Conservation (phyloP, 805 yeast species). For the Saturnispora hagleri region DNA sequence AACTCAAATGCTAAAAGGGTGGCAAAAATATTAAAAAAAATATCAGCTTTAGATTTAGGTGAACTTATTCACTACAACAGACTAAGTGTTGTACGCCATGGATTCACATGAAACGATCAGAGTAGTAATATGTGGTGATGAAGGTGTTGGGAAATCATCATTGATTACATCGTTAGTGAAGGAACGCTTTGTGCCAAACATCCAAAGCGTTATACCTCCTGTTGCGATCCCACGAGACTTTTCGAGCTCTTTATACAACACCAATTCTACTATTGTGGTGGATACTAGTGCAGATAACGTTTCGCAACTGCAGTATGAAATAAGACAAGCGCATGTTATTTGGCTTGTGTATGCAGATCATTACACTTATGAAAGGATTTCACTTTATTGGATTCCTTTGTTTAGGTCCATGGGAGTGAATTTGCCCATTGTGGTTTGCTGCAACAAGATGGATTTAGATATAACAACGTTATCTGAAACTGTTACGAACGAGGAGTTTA, state of each 20-base stretch:
- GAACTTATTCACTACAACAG: neutral
- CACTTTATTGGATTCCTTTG: slow-evolving; percentile 91
- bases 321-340: slow-evolving; percentile 80
- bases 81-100: neutral
- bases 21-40: neutral
- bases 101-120: slow-evolving; percentile 43
- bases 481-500: slow-evolving; percentile 64
- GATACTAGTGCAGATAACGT: slow-evolving; percentile 74
- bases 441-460: slow-evolving; percentile 42
- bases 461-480: slow-evolving; percentile 31
- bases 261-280: slow-evolving; percentile 58
- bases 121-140: slow-evolving; percentile 92
- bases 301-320: slow-evolving; percentile 52
- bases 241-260: slow-evolving; percentile 48
- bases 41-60: neutral
- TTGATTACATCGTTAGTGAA: slow-evolving; percentile 73
- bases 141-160: slow-evolving; percentile 78
- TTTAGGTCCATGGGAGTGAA: slow-evolving; percentile 91
- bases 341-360: slow-evolving; percentile 94
- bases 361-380: slow-evolving; percentile 85
- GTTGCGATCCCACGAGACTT: slow-evolving; percentile 73
- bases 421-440: slow-evolving; percentile 83
- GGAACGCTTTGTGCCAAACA: slow-evolving; percentile 67
- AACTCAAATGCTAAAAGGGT: neutral
- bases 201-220: slow-evolving; percentile 75